A percentile compares a stretch with the other conserved stretches of the same genome.
These are phyloP conservation scores for Saccharomycopsis crataegensis DNA, from an alignment of 1,139 yeast species.

Conservation along the genomic window DNA sequence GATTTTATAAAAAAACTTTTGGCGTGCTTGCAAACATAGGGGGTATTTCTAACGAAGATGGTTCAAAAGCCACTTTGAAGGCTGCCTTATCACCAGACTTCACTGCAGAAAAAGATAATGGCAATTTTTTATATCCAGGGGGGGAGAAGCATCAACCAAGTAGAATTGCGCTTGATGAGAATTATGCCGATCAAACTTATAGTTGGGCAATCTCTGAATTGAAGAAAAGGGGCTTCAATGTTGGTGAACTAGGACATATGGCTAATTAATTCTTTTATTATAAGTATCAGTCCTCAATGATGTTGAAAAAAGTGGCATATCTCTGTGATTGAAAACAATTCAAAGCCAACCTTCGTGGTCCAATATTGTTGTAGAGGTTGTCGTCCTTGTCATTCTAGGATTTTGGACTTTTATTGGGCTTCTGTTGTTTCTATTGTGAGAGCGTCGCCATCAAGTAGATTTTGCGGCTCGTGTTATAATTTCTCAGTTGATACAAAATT, in stretches of 20 bases:
- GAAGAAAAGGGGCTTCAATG: slow-evolving; percentile 39
- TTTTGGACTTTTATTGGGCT: too few relatives aligned
- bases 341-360: too few relatives aligned
- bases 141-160: slow-evolving; percentile 53
- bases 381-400: too few relatives aligned
- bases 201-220: slow-evolving; percentile 72
- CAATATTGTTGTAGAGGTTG: too few relatives aligned
- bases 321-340: too few relatives aligned
- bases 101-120: slow-evolving; percentile 50
- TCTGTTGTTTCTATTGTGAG: too few relatives aligned
- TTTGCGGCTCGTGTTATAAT: too few relatives aligned
- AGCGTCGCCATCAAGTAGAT: too few relatives aligned
- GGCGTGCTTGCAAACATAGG: slow-evolving; percentile 59
- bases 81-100: slow-evolving; percentile 54
- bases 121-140: slow-evolving; percentile 57
- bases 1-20: slow-evolving; percentile 60
- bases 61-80: slow-evolving; percentile 57
- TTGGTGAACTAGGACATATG: neutral
- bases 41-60: slow-evolving; percentile 69
- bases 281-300: too few relatives aligned
- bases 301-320: too few relatives aligned
- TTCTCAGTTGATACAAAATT: too few relatives aligned
- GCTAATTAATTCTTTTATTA: too few relatives aligned
- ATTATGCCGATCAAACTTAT: slow-evolving; percentile 68
- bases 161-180: slow-evolving; percentile 48